These are phyloP conservation scores for Apiotrichum sp. DNA, from an alignment of 1,284 basidiomycete species.

Conservation along the genomic window DNA sequence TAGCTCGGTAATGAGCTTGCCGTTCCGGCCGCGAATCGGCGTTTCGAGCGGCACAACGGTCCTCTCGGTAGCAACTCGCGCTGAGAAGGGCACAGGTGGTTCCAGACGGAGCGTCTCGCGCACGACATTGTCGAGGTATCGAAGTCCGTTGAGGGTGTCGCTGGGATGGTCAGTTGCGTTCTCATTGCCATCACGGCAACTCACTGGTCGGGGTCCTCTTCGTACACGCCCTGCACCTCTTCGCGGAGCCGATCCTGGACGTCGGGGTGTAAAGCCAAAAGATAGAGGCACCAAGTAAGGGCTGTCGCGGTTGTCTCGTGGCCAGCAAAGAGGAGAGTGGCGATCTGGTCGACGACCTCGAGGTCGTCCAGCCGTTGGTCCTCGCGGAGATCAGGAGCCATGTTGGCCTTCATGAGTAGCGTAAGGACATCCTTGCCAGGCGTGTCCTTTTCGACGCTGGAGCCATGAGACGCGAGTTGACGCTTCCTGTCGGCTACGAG, in stretches of 20 bases:
- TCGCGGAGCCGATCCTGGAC: slow-evolving; percentile 56
- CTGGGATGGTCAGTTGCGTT: slow-evolving; percentile 13
- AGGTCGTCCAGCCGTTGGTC: slow-evolving; percentile 57
- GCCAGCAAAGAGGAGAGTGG: slow-evolving; percentile 62
- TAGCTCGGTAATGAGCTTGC: slow-evolving; percentile 41
- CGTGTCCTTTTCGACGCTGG: slow-evolving; percentile 35
- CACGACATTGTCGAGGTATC: slow-evolving; percentile 60
- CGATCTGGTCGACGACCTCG: slow-evolving; percentile 68
- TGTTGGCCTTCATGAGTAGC: slow-evolving; percentile 58
- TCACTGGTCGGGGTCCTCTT: neutral
- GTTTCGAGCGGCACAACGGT: slow-evolving; percentile 57
- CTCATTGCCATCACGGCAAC: neutral
- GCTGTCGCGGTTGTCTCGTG: slow-evolving; percentile 71
- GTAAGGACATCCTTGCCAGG: slow-evolving; percentile 48
- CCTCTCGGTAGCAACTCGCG: slow-evolving; percentile 50
- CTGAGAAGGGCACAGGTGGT: slow-evolving; percentile 54
- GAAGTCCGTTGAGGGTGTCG: slow-evolving; percentile 45
- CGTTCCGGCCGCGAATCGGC: slow-evolving; percentile 45
- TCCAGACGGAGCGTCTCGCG: slow-evolving; percentile 63
- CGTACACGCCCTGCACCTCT: slow-evolving; percentile 48
- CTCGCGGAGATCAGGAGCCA: slow-evolving; percentile 52
- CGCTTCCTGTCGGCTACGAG: neutral
- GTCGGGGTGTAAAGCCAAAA: slow-evolving; percentile 54
- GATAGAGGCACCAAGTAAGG: slow-evolving; percentile 41
- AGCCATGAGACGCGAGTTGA: neutral